Conservation (phyloP, 495 filamentous ascomycete species). For the Tuber borchii region DNA sequence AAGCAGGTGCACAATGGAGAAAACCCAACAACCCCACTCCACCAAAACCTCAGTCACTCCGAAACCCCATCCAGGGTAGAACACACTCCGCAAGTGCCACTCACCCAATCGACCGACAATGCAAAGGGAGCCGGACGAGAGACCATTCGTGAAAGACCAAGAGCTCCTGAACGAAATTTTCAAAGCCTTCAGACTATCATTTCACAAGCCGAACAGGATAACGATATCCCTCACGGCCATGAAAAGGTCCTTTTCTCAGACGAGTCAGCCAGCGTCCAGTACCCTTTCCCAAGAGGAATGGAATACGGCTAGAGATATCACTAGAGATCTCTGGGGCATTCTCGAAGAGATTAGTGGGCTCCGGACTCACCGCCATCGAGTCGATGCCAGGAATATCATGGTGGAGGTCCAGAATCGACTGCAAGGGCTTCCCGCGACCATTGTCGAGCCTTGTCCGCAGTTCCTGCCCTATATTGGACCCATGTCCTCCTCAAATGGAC, state of each 20-base stretch:
- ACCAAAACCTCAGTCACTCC: neutral
- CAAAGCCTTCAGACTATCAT: neutral
- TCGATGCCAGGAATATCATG: slow-evolving; percentile 13
- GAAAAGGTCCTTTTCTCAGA: neutral
- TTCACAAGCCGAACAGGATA: neutral
- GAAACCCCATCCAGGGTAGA: neutral
- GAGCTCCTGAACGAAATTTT: neutral
- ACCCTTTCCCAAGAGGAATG: neutral
- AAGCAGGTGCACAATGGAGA: neutral
- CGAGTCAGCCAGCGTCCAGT: neutral
- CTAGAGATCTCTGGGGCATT: neutral
- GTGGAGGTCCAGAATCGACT: neutral
- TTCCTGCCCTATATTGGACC: neutral
- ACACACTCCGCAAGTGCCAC: neutral
- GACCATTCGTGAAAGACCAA: neutral
- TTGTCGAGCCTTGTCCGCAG: neutral
- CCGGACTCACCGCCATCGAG: slow-evolving; percentile 8
- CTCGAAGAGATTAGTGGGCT: slow-evolving; percentile 7
- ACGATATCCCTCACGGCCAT: neutral
- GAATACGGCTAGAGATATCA: neutral
- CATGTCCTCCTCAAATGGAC: neutral
- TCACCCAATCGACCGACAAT: neutral
- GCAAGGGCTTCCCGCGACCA: neutral
- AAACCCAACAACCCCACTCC: neutral
- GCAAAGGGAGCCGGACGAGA: neutral